Evolutionary conservation across 768 basidiomycete species (phyloP), one percentile per base, ranked within the genome.

Genomic region (Termitomyces sp.): DNA sequence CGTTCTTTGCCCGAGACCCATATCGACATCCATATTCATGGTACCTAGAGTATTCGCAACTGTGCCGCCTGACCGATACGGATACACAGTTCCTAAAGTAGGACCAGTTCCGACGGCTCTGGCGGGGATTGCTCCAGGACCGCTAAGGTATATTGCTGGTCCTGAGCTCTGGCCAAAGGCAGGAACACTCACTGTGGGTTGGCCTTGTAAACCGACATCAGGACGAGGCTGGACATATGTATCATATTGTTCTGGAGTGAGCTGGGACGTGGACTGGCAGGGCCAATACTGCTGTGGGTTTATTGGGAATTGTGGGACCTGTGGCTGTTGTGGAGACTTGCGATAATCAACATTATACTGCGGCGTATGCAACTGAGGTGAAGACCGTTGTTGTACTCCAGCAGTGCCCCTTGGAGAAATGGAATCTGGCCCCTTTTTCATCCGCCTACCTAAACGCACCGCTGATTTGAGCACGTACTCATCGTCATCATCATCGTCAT

Each of bases 401-500:
- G 20, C 16, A 20, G 18, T 20, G 33, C 24, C 16, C 34, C 24
- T 45, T 16, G 22, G 4, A 53, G 37, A 18, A n/a, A 41, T 4
- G 2, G 33, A 18, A 12, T 42, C 47, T n/a, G 45, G n/a, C 27
- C 45, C 47, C n/a, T 55, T 54, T 13, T 36, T 59, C 18, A 22
- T 15, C 24, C 54, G 53, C 34, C 46, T 31, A 31, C 2, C n/a
- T n/a, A 54, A 54, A 54, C 18, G 33, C 34, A 44, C 42, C 11
- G 42, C 11, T 41, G 42, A 9, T 20, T 49, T 49, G 31, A 42
- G 57, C 13, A 44, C 31, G 11, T 51, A 27, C 24, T 34, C 53
- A n/a, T 30, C 39, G 13, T 57, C 50, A 9, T 55, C 48, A 58
- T 15, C 65, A 65, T 16, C 81, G 74, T 62, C 83, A 81, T 15